A percentile compares a stretch with the other conserved stretches of the same genome.
phyloP scores from a whole-genome alignment of 371 early-diverging fungal species.

The Spiromyces aspiralis region DNA sequence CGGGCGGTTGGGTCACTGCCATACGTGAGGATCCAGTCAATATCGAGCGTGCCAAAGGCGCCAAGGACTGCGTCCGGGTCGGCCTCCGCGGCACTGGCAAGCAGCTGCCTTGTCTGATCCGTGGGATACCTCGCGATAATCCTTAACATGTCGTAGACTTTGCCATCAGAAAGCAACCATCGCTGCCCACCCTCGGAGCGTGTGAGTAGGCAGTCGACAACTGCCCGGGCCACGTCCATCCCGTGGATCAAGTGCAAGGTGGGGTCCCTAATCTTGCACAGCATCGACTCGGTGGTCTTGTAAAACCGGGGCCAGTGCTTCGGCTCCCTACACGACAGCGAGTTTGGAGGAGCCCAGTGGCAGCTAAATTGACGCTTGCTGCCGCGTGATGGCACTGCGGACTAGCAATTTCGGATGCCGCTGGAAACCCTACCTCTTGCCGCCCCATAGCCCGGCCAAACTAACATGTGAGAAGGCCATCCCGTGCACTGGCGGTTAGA shows the following conservation, averaged over 20 bases:
- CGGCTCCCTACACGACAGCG: constrained; percentile 25
- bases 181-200: constrained; percentile 4
- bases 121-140: constrained; percentile 2
- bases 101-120: background rate
- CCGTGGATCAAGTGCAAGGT: constrained; percentile 39
- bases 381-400: too few relatives aligned
- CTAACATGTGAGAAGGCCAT: too few relatives aligned
- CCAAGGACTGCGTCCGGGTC: background rate
- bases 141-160: constrained; percentile 18
- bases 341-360: too few relatives aligned
- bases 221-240: constrained; percentile 32
- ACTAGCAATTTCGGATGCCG: too few relatives aligned
- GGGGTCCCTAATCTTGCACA: constrained; percentile 15
- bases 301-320: constrained; percentile 32
- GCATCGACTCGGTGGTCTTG: constrained; percentile 22
- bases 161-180: constrained; percentile 23
- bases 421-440: background rate
- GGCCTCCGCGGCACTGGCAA: background rate
- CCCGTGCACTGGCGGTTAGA: too few relatives aligned
- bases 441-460: background rate
- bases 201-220: constrained; percentile 3
- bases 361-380: too few relatives aligned
- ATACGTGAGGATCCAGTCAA: background rate
- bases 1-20: too few relatives aligned
- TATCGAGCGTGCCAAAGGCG: background rate